A percentile compares a stretch with the other conserved stretches of the same genome.
Evolutionary conservation across 352 stramenopile species (phyloP).

Genomic region (Globisporangium splendens): DNA sequence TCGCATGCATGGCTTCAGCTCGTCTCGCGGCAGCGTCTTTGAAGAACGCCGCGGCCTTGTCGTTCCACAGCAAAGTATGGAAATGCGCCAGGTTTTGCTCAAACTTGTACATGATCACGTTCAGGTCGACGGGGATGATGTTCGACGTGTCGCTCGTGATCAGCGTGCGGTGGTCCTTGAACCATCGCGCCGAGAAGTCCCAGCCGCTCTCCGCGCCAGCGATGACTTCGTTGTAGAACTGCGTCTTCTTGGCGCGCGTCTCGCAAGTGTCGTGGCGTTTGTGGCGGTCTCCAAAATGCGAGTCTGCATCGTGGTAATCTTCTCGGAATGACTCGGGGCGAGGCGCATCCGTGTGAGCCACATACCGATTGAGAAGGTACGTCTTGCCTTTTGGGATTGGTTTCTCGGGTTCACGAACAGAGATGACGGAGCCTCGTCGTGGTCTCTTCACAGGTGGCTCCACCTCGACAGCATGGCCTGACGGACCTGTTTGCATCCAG

Average conservation of each 20-base stretch:
- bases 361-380: conserved; percentile 76
- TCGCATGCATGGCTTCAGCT: conserved; percentile 51
- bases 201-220: conserved; percentile 84
- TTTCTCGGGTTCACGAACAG: too few relatives aligned
- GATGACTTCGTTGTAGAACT: conserved; percentile 80
- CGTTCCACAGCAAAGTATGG: conserved; percentile 42
- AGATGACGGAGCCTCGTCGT: conserved; percentile 12
- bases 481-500: conserved; percentile 71
- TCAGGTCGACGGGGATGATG: conserved; percentile 82
- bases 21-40: conserved; percentile 33
- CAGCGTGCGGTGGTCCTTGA: conserved; percentile 39
- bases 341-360: conserved; percentile 57
- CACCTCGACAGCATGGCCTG: conserved; percentile 51
- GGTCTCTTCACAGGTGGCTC: conserved; percentile 12
- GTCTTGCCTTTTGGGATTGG: conserved; percentile 4
- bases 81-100: conserved; percentile 72
- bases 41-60: conserved; percentile 38
- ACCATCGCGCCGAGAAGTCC: conserved; percentile 88
- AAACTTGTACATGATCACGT: conserved; percentile 73
- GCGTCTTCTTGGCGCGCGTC: conserved; percentile 44
- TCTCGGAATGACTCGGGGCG: conserved; percentile 85
- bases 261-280: conserved; percentile 14
- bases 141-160: conserved; percentile 61
- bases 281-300: conserved; percentile 30
- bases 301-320: conserved; percentile 62